Conservation (phyloP, 2,329 filamentous ascomycete species). For the Aureobasidium sp. region DNA sequence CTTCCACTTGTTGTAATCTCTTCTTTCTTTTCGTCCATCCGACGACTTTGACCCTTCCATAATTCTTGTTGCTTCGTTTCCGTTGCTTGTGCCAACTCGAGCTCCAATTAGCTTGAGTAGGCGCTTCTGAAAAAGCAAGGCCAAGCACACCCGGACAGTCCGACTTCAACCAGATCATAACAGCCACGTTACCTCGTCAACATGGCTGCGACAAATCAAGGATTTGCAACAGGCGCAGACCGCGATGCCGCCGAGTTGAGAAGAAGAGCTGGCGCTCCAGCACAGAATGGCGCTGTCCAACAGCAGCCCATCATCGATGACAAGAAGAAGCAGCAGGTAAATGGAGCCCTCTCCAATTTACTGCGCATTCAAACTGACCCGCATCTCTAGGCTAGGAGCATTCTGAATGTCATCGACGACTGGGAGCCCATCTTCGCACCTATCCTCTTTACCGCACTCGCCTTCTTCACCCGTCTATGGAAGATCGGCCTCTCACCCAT, state of each 20-base stretch:
- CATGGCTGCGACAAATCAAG: conserved; percentile 10
- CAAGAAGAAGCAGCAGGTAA: conserved; percentile 10
- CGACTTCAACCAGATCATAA: background rate
- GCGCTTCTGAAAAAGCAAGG: conserved; percentile 2
- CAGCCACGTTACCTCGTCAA: background rate
- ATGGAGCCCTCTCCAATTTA: background rate
- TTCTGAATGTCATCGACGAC: conserved; percentile 55
- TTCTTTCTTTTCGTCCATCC: conserved; percentile 6
- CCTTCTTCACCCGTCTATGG: conserved; percentile 60
- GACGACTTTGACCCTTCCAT: background rate
- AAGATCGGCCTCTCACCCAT: conserved; percentile 61
- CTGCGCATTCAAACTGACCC: background rate
- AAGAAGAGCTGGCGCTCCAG: conserved; percentile 4
- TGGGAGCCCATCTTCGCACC: conserved; percentile 57
- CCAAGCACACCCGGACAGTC: background rate
- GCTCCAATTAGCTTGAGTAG: conserved; percentile 5
- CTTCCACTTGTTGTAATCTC: conserved; percentile 1
- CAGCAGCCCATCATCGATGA: conserved; percentile 7
- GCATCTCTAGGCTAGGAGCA: conserved; percentile 36
- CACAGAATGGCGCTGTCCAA: conserved; percentile 7
- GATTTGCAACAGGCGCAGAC: conserved; percentile 5
- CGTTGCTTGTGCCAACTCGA: background rate
- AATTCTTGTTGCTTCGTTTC: conserved; percentile 2
- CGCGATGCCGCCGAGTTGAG: background rate
- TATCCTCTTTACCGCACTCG: conserved; percentile 52